A percentile compares a stretch with the other conserved stretches of the same genome.
Conservation (phyloP, 148 eudicot genomes). For the Persicaria maculosa region DNA sequence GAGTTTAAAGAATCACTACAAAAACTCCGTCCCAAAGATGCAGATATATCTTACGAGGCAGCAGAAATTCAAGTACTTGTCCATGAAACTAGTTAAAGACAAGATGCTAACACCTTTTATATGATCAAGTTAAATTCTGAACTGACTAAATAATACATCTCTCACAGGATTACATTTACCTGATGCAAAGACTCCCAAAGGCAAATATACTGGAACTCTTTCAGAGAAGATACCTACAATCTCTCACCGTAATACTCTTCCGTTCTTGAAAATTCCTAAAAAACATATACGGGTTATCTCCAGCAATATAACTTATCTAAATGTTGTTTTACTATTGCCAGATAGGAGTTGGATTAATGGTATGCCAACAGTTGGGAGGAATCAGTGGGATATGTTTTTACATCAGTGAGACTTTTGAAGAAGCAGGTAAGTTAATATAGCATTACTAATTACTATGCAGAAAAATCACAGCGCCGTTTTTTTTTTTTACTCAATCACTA, state of each 20-base stretch:
- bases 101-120: background rate
- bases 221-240: constrained; percentile 57
- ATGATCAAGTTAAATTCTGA: background rate
- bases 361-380: constrained; percentile 83
- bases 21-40: constrained; percentile 62
- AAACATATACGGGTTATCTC: background rate
- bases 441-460: no score
- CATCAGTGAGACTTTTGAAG: constrained; percentile 60
- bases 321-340: constrained; percentile 16
- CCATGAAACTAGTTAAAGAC: background rate
- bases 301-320: background rate
- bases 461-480: background rate
- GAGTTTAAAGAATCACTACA: constrained; percentile 63
- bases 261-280: background rate
- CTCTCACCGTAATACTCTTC: constrained; percentile 44
- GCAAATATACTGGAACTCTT: constrained; percentile 69
- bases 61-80: constrained; percentile 62
- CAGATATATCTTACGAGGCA: constrained; percentile 60
- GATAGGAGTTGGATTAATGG: constrained; percentile 90
- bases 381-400: constrained; percentile 84
- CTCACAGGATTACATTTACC: constrained; percentile 53
- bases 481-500: background rate
- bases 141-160: background rate
- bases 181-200: constrained; percentile 63
- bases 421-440: constrained; percentile 44